Evolutionary conservation across 1,284 basidiomycete species (phyloP).

Genomic region (Omphalotus olearius): DNA sequence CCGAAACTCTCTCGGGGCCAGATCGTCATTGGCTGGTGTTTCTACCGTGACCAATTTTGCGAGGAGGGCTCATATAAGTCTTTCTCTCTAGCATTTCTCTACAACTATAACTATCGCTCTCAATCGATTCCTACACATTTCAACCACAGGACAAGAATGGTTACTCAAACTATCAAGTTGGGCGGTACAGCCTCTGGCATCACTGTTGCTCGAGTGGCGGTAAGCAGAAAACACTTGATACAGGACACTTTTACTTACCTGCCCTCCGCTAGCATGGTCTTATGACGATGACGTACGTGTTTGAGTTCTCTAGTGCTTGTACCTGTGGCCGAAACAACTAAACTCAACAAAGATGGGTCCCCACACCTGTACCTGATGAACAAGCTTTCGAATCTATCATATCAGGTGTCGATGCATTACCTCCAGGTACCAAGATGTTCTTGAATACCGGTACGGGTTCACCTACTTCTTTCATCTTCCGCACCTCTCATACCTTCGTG

Average conservation of each 20-base stretch:
- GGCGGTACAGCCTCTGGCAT: slow-evolving; percentile 1
- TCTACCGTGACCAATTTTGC: too few species aligned
- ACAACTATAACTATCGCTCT: too few species aligned
- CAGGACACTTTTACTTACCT: not conserved
- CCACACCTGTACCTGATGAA: slow-evolving; percentile 1
- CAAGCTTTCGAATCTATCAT: slow-evolving; percentile 1
- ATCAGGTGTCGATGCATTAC: slow-evolving; percentile 2
- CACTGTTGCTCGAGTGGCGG: not conserved
- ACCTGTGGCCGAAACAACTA: not conserved
- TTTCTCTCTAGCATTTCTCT: too few species aligned
- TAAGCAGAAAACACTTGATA: not conserved
- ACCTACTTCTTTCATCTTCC: too few species aligned
- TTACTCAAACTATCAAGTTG: not conserved
- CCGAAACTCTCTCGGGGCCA: too few species aligned
- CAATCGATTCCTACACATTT: too few species aligned
- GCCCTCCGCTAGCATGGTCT: not conserved
- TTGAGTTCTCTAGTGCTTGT: not conserved
- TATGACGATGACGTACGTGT: slow-evolving; percentile 1
- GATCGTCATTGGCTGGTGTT: too few species aligned
- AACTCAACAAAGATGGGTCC: not conserved
- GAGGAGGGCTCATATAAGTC: too few species aligned
- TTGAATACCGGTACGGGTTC: slow-evolving; percentile 1
- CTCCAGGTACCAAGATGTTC: slow-evolving; percentile 1
- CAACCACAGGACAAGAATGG: not conserved
- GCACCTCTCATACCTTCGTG: too few species aligned